Evolutionary conservation across 768 basidiomycete genomes (phyloP).

Genomic region (Kondoa subrosea): DNA sequence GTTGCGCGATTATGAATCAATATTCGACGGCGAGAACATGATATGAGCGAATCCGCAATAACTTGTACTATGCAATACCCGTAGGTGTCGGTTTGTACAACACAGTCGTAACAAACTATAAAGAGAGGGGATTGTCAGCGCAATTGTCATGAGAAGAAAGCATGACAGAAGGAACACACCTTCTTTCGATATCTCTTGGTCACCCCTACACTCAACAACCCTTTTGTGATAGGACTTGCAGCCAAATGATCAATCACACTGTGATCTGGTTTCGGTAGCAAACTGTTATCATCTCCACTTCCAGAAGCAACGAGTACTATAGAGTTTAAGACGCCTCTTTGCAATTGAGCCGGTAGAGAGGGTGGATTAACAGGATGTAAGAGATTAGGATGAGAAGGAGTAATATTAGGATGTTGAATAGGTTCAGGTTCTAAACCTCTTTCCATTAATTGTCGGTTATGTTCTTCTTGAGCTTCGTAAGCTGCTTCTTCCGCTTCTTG

Average conservation of each 20-base stretch:
- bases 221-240: conserved; percentile 86
- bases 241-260: conserved; percentile 82
- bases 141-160: background rate
- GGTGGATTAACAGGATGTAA: conserved; percentile 47
- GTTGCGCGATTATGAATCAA: no score
- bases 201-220: conserved; percentile 76
- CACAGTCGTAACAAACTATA: conserved; percentile 22
- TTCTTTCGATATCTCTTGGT: conserved; percentile 84
- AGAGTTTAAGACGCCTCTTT: conserved; percentile 76
- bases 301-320: conserved; percentile 25
- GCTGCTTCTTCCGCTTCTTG: conserved; percentile 55
- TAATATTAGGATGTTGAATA: background rate
- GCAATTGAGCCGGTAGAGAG: conserved; percentile 68
- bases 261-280: conserved; percentile 81
- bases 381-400: conserved; percentile 7
- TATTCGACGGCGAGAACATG: no score
- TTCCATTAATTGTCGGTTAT: conserved; percentile 8
- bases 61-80: no score
- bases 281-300: conserved; percentile 58
- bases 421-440: conserved; percentile 5
- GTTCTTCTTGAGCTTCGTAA: conserved; percentile 16
- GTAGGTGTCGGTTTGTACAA: no score
- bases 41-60: no score
- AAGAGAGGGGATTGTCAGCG: no score
- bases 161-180: conserved; percentile 36